Evolutionary conservation across 257 asterid genomes (phyloP), one percentile per base, ranked within the genome.

Genomic region (Solanum stenotomum): DNA sequence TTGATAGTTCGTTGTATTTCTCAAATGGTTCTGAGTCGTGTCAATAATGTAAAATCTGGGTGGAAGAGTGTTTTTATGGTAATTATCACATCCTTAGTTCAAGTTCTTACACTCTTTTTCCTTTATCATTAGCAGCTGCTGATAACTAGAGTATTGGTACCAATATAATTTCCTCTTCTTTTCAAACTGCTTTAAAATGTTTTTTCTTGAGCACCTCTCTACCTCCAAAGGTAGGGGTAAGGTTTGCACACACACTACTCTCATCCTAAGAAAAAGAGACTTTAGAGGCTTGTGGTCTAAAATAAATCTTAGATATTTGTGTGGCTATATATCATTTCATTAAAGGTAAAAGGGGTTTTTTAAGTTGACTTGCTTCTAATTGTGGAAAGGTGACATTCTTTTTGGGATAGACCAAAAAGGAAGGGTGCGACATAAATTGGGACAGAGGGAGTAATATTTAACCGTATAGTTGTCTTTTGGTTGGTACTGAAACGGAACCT

Each of bases 1-100:
- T 91, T 97, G 89, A 94, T 96, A 83, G 99, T 97, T 89, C 98
- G 99, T 83, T 97, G 99, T 84, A 93, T 97, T 91, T 97, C 99
- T 6, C 99, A 97, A 90, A 97, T 97, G 99, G 99, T 97, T 88
- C 95, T 97, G 88, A 96, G 98, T 91, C 96, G 99, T 89, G 98
- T 97, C 94, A 94, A 88, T 88, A 94, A 97, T 89, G 94, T 97
- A 89, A 97, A 97, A 93, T 97, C 99, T 87, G 99, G 99, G 87
- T 97, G 99, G 99, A 97, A 96, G 95, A 97, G 99, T 88, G 99
- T 97, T 87, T 97, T 97, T 93, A 93, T 91, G 99, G 99, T 97
- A 94, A 93, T 44, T 71, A 61, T 88, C 67, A 56, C 37, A 79
- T 87, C 84, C 33, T 46, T 49, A 49, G 31, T 82, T 82, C 70